Conservation (phyloP, 73 alveolate genomes). For the Tetrahymena thermophila region DNA sequence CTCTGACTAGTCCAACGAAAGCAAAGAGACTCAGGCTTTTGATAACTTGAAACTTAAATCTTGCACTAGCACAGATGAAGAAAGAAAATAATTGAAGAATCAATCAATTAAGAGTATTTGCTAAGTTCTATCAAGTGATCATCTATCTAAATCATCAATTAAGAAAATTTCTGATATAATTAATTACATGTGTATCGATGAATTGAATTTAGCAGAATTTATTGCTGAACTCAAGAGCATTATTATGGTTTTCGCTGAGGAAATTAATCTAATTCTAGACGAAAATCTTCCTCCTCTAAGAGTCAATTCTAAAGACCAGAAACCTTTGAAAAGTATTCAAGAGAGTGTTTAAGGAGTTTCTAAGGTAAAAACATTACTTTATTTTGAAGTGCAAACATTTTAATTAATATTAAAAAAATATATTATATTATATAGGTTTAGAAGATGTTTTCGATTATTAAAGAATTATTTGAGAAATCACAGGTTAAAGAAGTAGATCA, state of each 20-base stretch:
- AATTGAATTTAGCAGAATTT: not conserved
- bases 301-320: not conserved
- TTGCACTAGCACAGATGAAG: not conserved
- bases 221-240: not conserved
- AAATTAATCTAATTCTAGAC: not conserved
- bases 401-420: not conserved
- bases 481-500: not conserved
- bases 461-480: not conserved
- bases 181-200: not conserved
- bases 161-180: not conserved
- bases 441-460: not conserved
- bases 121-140: not conserved
- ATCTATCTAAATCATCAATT: not conserved
- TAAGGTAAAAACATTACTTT: not conserved
- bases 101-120: not conserved
- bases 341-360: not conserved
- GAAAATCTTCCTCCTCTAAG: not conserved
- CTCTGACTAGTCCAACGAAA: not conserved
- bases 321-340: not conserved
- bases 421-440: not conserved
- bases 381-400: not conserved
- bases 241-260: not conserved
- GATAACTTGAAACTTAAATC: not conserved
- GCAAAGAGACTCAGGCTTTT: not conserved
- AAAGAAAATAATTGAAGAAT: not conserved